Evolutionary conservation across 495 filamentous ascomycete species (phyloP).

Genomic region (Hypomontagnella submonticulosa): DNA sequence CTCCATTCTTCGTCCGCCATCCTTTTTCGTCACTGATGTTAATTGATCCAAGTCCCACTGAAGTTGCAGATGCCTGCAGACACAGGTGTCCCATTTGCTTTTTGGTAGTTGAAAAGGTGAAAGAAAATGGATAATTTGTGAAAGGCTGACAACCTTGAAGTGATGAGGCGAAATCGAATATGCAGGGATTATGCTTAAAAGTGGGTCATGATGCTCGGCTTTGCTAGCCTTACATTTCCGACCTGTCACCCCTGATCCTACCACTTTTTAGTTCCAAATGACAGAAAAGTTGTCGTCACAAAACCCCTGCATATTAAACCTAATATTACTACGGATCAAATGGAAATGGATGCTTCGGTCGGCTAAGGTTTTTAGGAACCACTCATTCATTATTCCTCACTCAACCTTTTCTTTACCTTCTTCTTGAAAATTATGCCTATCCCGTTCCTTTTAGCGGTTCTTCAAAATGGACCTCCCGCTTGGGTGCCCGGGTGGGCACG

Average conservation of each 20-base stretch:
- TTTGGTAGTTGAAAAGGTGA: conserved; percentile 4
- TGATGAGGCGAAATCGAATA: conserved; percentile 32
- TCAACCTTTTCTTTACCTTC: conserved; percentile 69
- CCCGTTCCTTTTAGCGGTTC: conserved; percentile 69
- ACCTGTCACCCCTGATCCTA: conserved; percentile 26
- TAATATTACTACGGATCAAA: background rate
- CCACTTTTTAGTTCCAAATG: conserved; percentile 10
- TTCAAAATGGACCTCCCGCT: conserved; percentile 70
- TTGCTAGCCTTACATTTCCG: conserved; percentile 38
- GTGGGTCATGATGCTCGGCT: conserved; percentile 8
- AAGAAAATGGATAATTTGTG: conserved; percentile 13
- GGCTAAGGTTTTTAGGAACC: conserved; percentile 19
- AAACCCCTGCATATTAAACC: conserved; percentile 19
- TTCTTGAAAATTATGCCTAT: conserved; percentile 86
- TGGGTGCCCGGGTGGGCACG: conserved; percentile 70
- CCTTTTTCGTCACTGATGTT: background rate
- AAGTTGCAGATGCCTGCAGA: too few species aligned
- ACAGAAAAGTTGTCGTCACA: conserved; percentile 34
- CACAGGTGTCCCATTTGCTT: background rate
- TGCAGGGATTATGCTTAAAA: conserved; percentile 12
- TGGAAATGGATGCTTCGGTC: conserved; percentile 28
- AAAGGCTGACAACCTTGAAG: conserved; percentile 12
- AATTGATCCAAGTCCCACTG: background rate
- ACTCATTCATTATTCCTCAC: background rate
- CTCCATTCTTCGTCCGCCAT: conserved; percentile 43